Evolutionary conservation across 176 grass and related monocot genomes (phyloP), one percentile per base, ranked within the genome.

Genomic region (Aegilops sharonensis): DNA sequence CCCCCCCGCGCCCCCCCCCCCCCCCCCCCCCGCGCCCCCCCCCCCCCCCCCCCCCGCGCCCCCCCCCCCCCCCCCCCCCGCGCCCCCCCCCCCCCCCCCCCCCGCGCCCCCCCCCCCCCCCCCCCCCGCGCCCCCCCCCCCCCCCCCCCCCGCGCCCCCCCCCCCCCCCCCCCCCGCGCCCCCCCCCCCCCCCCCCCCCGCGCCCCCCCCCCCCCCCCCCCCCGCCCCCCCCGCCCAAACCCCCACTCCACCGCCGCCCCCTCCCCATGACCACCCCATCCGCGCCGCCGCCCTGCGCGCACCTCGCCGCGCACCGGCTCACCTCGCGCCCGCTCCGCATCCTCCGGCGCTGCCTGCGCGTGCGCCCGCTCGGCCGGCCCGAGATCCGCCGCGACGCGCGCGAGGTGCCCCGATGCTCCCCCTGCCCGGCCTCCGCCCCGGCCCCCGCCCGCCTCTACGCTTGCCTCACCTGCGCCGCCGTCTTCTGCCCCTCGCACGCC

Each of bases 291-390:
- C 88, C 96, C 17, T 98, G 93, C 75, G 72, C 91, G 5, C 96
- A 98, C 84, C 93, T 98, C 5, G 82, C 90, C 68, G 84, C 89
- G 17, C 91, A 94, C 84, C 93, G 91, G 64, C 88, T 89, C 3
- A 79, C 85, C 27, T 83, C 82, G 24, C 62, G 79, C 69, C 84
- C 93, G 52, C 89, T 98, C 65, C 91, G 96, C 86, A 84, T 93
- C 73, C 93, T 98, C 84, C 90, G 92, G 68, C 93, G 88, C 84
- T 95, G 90, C 84, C 93, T 98, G 31, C 88, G 88, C 64, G 78
- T 92, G 24, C 90, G 90, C 36, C 93, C 91, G 6, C 91, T 98
- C 48, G 93, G 91, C 68, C 93, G 77, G 17, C 93, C 96, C 34
- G 92, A 91, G 81, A 81, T 98, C 69, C 90, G 88, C 29, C 91